Percentiles rank a stretch among this genome's conserved stretches.
phyloP scores from a whole-genome alignment of 495 filamentous ascomycete genomes.

The Xylaria grammica region DNA sequence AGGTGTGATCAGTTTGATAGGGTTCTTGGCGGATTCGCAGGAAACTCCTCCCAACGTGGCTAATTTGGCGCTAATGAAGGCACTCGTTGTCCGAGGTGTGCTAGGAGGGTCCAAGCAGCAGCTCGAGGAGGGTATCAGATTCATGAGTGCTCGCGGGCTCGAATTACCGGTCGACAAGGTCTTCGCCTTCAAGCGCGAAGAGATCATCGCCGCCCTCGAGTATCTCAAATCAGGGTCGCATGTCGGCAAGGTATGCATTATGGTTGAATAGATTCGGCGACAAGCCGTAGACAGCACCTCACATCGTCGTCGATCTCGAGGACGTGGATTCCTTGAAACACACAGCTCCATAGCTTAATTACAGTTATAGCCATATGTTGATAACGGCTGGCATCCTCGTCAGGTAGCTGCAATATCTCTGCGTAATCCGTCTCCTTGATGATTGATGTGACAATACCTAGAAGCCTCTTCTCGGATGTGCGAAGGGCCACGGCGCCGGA shows the following conservation, averaged over 20 bases:
- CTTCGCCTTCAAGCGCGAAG: slow-evolving; percentile 32
- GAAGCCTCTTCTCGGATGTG: slow-evolving; percentile 20
- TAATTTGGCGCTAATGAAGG: background rate
- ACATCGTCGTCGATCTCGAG: slow-evolving; percentile 27
- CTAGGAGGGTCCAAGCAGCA: slow-evolving; percentile 29
- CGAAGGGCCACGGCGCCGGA: slow-evolving; percentile 18
- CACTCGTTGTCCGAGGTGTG: background rate
- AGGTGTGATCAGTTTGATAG: slow-evolving; percentile 63
- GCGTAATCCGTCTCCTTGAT: slow-evolving; percentile 24
- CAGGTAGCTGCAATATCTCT: slow-evolving; percentile 19
- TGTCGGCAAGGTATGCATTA: slow-evolving; percentile 41
- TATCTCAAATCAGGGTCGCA: slow-evolving; percentile 32
- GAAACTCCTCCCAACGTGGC: background rate
- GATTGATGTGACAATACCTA: slow-evolving; percentile 18
- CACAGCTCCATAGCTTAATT: slow-evolving; percentile 18
- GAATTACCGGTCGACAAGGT: slow-evolving; percentile 34
- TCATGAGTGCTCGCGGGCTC: slow-evolving; percentile 13
- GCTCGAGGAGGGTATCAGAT: slow-evolving; percentile 29
- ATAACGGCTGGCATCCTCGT: slow-evolving; percentile 22
- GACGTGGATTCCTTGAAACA: slow-evolving; percentile 25
- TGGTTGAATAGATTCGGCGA: slow-evolving; percentile 27
- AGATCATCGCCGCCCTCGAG: slow-evolving; percentile 32
- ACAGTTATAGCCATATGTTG: slow-evolving; percentile 17
- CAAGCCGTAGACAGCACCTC: slow-evolving; percentile 12
- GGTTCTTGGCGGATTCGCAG: slow-evolving; percentile 35